Evolutionary conservation across 2,329 filamentous ascomycete genomes (phyloP).

Genomic region (Juglanconis oblonga): DNA sequence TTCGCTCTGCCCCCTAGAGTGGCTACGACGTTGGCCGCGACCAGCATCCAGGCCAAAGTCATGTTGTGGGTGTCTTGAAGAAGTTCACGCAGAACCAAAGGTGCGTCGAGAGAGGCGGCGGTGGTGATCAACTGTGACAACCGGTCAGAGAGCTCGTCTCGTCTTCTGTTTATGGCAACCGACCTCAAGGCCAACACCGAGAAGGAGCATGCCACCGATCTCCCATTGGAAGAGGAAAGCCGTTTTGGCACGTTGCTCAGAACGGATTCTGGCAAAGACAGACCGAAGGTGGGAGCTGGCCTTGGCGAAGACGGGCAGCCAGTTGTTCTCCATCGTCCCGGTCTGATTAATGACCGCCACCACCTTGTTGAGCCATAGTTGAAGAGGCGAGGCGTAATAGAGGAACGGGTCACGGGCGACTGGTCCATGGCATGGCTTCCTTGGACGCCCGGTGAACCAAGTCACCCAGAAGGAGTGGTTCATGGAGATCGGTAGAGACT

Average conservation of each 20-base stretch:
- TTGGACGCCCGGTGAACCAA: too few relatives aligned
- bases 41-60: neutral
- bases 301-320: neutral
- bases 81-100: neutral
- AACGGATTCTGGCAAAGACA: neutral
- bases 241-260: neutral
- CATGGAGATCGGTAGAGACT: too few relatives aligned
- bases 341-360: neutral
- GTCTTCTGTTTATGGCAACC: neutral
- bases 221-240: constrained; percentile 4
- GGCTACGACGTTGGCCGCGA: neutral
- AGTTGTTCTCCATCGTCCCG: neutral
- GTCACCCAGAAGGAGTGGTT: too few relatives aligned
- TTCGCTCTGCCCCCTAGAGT: constrained; percentile 6
- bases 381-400: constrained; percentile 2
- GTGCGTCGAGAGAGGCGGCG: neutral
- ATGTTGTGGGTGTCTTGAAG: neutral
- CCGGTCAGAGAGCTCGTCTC: too few relatives aligned
- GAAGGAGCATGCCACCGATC: constrained; percentile 1
- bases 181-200: constrained; percentile 1
- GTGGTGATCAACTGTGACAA: neutral
- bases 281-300: neutral
- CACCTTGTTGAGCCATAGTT: constrained; percentile 1
- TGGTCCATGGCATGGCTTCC: neutral
- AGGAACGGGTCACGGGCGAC: constrained; percentile 1